phyloP scores from a whole-genome alignment of 2,329 filamentous ascomycete genomes.

The Metarhizium album region DNA sequence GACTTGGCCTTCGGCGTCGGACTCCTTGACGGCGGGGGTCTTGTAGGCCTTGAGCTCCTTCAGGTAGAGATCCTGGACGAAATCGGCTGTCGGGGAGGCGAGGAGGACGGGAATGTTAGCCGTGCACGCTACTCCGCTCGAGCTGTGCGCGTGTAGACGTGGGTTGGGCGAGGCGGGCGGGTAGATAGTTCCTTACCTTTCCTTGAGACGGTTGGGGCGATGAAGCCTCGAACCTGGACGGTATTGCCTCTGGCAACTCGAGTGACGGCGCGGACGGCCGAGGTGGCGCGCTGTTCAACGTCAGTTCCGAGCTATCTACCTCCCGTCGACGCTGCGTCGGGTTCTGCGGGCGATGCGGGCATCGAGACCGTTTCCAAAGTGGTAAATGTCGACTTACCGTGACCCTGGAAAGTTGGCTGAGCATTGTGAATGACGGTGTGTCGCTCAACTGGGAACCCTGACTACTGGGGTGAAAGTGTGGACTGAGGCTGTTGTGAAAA shows the following conservation, averaged over 20 bases:
- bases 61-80: slow-evolving; percentile 96
- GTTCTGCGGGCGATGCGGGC: neutral
- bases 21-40: slow-evolving; percentile 68
- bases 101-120: neutral
- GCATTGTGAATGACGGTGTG: slow-evolving; percentile 39
- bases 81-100: slow-evolving; percentile 83
- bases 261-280: slow-evolving; percentile 38
- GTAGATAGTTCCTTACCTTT: slow-evolving; percentile 42
- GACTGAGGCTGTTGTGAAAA: slow-evolving; percentile 36
- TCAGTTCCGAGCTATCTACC: neutral
- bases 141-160: too few relatives aligned
- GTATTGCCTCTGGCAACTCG: slow-evolving; percentile 29
- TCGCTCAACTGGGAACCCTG: slow-evolving; percentile 36
- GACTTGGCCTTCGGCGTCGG: slow-evolving; percentile 82
- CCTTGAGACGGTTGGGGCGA: slow-evolving; percentile 49
- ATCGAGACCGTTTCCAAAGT: neutral
- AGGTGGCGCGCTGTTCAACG: slow-evolving; percentile 36
- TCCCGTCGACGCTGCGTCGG: neutral
- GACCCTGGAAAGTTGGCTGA: slow-evolving; percentile 43
- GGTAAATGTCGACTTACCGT: slow-evolving; percentile 35
- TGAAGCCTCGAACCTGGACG: slow-evolving; percentile 44
- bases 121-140: neutral
- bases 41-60: slow-evolving; percentile 96
- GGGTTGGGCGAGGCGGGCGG: neutral
- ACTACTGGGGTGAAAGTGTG: slow-evolving; percentile 18